phyloP scores from a whole-genome alignment of 495 filamentous ascomycete species.

The Podospora didyma region DNA sequence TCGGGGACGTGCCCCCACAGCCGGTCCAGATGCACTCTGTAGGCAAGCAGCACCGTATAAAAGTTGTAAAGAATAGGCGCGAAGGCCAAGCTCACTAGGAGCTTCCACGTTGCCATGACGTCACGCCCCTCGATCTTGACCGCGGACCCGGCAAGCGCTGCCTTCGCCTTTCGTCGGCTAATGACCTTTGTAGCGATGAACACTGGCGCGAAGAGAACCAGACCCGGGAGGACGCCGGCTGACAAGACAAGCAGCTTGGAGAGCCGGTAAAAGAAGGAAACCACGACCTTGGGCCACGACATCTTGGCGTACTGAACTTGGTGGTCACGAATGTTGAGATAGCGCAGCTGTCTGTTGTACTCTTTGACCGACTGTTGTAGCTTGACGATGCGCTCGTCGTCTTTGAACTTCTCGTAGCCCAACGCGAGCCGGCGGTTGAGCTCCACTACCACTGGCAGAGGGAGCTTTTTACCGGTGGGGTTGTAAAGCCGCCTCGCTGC shows the following conservation, averaged over 20 bases:
- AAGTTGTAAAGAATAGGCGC: slow-evolving; percentile 80
- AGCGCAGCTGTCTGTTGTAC: slow-evolving; percentile 86
- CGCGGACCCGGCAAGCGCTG: slow-evolving; percentile 85
- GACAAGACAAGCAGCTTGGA: slow-evolving; percentile 70
- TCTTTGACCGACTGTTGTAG: slow-evolving; percentile 73
- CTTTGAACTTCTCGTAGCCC: slow-evolving; percentile 89
- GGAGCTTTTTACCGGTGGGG: slow-evolving; percentile 87
- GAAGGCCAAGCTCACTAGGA: slow-evolving; percentile 85
- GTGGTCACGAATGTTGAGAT: slow-evolving; percentile 86
- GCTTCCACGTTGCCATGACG: slow-evolving; percentile 98
- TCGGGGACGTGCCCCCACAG: slow-evolving; percentile 74
- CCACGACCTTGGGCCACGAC: slow-evolving; percentile 67
- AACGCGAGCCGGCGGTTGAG: slow-evolving; percentile 90
- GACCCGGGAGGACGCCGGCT: slow-evolving; percentile 79
- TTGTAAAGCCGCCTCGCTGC: slow-evolving; percentile 93
- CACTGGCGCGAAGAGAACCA: slow-evolving; percentile 83
- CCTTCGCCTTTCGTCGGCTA: slow-evolving; percentile 83
- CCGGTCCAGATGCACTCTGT: slow-evolving; percentile 76
- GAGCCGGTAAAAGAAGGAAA: slow-evolving; percentile 75
- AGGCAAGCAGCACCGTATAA: slow-evolving; percentile 70
- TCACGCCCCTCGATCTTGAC: slow-evolving; percentile 93
- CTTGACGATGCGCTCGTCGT: slow-evolving; percentile 78
- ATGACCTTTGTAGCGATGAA: slow-evolving; percentile 87
- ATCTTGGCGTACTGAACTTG: slow-evolving; percentile 91
- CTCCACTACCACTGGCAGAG: slow-evolving; percentile 90